phyloP scores from a whole-genome alignment of 2,329 filamentous ascomycete species.

The Verticillium nonalfalfae region DNA sequence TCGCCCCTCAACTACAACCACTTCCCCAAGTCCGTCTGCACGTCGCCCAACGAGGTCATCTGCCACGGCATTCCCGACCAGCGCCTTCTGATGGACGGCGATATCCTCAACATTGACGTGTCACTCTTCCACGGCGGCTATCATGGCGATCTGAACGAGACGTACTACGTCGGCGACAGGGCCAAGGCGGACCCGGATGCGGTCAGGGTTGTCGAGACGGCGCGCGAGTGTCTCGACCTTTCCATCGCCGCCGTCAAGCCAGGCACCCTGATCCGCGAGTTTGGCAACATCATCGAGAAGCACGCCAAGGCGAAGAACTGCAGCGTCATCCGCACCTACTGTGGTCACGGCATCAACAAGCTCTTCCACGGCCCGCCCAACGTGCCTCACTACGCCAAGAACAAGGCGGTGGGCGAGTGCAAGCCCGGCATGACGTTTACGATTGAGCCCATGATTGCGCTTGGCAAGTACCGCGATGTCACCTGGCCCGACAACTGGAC shows the following conservation, averaged over 20 bases:
- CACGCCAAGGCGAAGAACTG: constrained; percentile 80
- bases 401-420: constrained; percentile 90
- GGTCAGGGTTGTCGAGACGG: constrained; percentile 84
- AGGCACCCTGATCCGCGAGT: constrained; percentile 85
- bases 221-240: constrained; percentile 83
- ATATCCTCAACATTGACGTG: constrained; percentile 96
- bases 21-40: constrained; percentile 98
- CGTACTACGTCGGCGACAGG: constrained; percentile 93
- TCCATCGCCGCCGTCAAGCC: constrained; percentile 91
- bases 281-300: constrained; percentile 93
- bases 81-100: constrained; percentile 78
- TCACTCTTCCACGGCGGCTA: constrained; percentile 91
- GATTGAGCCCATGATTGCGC: constrained; percentile 96
- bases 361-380: constrained; percentile 93
- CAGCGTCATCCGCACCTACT: constrained; percentile 92
- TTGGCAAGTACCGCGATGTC: constrained; percentile 85
- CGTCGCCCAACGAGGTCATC: constrained; percentile 93
- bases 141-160: constrained; percentile 96
- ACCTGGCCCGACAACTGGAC: constrained; percentile 99
- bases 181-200: constrained; percentile 78
- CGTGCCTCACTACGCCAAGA: constrained; percentile 95
- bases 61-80: constrained; percentile 98
- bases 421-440: constrained; percentile 99
- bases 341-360: constrained; percentile 90
- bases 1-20: constrained; percentile 92